phyloP scores from a whole-genome alignment of 2,329 filamentous ascomycete genomes.

The Alternaria alternata region DNA sequence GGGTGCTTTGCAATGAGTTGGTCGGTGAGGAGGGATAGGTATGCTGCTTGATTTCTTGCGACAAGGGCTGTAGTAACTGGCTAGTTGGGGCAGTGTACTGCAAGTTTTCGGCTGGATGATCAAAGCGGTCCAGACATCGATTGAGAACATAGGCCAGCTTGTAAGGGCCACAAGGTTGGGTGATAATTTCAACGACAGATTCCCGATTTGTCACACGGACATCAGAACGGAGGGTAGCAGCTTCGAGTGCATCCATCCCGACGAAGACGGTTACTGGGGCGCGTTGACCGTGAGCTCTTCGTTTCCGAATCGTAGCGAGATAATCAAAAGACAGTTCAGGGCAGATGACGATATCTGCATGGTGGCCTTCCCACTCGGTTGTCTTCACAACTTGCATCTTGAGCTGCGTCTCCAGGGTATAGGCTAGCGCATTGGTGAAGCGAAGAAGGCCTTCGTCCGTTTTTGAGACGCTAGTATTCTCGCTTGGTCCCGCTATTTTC shows the following conservation, averaged over 20 bases:
- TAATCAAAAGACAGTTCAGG: slow-evolving; percentile 46
- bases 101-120: slow-evolving; percentile 32
- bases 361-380: slow-evolving; percentile 31
- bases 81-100: background rate
- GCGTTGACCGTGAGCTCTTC: slow-evolving; percentile 7
- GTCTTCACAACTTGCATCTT: slow-evolving; percentile 40
- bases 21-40: background rate
- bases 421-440: slow-evolving; percentile 32
- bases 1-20: background rate
- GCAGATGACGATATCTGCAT: slow-evolving; percentile 44
- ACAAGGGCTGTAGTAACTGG: background rate
- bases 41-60: background rate
- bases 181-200: slow-evolving; percentile 45
- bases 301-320: slow-evolving; percentile 33
- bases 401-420: slow-evolving; percentile 34
- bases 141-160: slow-evolving; percentile 44
- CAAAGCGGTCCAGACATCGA: slow-evolving; percentile 40
- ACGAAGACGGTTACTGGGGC: slow-evolving; percentile 44
- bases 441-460: slow-evolving; percentile 25
- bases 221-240: slow-evolving; percentile 44
- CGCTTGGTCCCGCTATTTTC: background rate
- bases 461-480: slow-evolving; percentile 8
- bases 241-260: slow-evolving; percentile 45
- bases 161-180: slow-evolving; percentile 47
- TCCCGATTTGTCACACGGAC: slow-evolving; percentile 38